These are phyloP conservation scores for Candida parachauliodes DNA, from an alignment of 805 yeast species.

Conservation along the genomic window DNA sequence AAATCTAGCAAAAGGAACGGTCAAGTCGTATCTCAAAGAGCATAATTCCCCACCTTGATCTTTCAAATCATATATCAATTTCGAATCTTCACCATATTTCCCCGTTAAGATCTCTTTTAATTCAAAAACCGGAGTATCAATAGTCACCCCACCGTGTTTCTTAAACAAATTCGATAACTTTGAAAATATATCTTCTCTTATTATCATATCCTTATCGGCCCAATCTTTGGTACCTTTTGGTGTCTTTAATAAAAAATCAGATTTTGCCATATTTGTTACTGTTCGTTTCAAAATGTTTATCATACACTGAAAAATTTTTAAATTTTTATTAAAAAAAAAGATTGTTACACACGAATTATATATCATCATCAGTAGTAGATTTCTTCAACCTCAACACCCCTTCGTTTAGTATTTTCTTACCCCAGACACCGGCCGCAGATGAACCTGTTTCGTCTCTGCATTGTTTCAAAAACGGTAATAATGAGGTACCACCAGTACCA, in stretches of 20 bases:
- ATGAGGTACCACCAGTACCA: slow-evolving; percentile 94
- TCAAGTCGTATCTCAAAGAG: slow-evolving; percentile 90
- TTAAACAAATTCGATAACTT: slow-evolving; percentile 74
- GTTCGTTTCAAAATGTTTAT: slow-evolving; percentile 19
- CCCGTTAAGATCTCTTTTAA: slow-evolving; percentile 93
- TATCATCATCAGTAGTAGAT: slow-evolving; percentile 4
- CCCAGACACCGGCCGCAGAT: slow-evolving; percentile 92
- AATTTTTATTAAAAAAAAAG: not conserved
- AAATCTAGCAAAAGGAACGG: slow-evolving; percentile 97
- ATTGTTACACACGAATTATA: not conserved
- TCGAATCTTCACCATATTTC: slow-evolving; percentile 98
- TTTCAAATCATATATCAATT: slow-evolving; percentile 89
- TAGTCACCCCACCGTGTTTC: slow-evolving; percentile 96
- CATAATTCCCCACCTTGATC: slow-evolving; percentile 99
- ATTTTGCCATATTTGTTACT: slow-evolving; percentile 23
- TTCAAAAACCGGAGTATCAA: slow-evolving; percentile 98
- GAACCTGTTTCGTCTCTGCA: slow-evolving; percentile 96
- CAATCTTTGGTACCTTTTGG: slow-evolving; percentile 98
- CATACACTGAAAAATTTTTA: slow-evolving; percentile 3
- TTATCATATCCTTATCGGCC: slow-evolving; percentile 97
- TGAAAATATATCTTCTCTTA: slow-evolving; percentile 81
- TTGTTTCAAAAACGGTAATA: slow-evolving; percentile 88
- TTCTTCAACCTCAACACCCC: slow-evolving; percentile 45
- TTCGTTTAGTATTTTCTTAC: slow-evolving; percentile 62
- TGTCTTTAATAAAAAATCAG: slow-evolving; percentile 77